Evolutionary conservation across 257 asterid species (phyloP).

Genomic region (Solanum bukasovii): DNA sequence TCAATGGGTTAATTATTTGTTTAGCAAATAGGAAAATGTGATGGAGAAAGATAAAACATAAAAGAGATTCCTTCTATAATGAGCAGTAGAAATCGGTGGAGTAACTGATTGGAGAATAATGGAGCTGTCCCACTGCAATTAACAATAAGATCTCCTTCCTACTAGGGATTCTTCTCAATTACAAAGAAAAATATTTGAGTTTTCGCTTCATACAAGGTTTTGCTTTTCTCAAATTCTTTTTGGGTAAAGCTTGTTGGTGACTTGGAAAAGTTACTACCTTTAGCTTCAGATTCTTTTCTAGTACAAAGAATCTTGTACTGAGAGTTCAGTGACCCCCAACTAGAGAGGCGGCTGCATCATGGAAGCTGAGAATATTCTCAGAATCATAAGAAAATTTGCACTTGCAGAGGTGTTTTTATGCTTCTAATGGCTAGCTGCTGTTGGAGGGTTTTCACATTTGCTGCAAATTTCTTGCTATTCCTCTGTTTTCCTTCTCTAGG

Average conservation of each 20-base stretch:
- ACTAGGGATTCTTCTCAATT: not conserved
- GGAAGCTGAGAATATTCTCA: not conserved
- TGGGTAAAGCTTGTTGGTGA: not conserved
- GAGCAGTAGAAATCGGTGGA: not conserved
- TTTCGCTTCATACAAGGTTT: not conserved
- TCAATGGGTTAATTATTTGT: not conserved
- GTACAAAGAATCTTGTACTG: not conserved
- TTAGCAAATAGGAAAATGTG: conserved; percentile 1
- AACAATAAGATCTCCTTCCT: not conserved
- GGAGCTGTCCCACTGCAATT: not conserved
- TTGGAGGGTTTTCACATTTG: not conserved
- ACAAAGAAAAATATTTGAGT: not conserved
- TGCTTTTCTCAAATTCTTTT: not conserved
- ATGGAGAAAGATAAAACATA: not conserved
- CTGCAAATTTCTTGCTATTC: not conserved
- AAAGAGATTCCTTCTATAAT: not conserved
- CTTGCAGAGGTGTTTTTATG: not conserved
- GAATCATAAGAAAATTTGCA: not conserved
- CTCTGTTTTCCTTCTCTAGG: not conserved
- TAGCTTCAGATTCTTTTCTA: not conserved
- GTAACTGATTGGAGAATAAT: conserved; percentile 6
- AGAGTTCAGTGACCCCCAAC: not conserved
- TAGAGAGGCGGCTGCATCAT: not conserved
- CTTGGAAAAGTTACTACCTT: not conserved
- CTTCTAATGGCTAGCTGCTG: not conserved